Evolutionary conservation across 1,284 basidiomycete species (phyloP).

Genomic region (Volvariella surrecta): DNA sequence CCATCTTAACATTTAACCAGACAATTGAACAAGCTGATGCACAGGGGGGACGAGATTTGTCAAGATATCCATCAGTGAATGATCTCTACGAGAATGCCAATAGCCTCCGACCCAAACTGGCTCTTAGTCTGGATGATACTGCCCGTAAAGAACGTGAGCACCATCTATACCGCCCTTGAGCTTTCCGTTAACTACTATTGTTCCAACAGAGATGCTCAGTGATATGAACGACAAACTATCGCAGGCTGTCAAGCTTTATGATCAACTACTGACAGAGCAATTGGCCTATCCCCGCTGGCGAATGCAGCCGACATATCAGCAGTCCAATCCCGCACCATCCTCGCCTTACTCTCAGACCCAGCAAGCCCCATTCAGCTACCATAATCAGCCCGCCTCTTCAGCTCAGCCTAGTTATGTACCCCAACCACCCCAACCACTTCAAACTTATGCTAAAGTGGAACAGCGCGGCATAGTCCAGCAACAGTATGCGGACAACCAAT

Average conservation of each 20-base stretch:
- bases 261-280: constrained; percentile 81
- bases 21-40: constrained; percentile 80
- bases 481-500: constrained; percentile 8
- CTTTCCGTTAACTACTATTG: constrained; percentile 2
- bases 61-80: constrained; percentile 74
- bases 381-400: constrained; percentile 21
- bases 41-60: constrained; percentile 70
- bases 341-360: constrained; percentile 23
- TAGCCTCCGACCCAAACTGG: constrained; percentile 75
- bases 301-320: constrained; percentile 17
- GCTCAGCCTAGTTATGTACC: constrained; percentile 1
- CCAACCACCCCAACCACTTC: not conserved
- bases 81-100: constrained; percentile 83
- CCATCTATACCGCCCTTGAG: constrained; percentile 1
- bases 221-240: constrained; percentile 95
- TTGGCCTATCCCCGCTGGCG: constrained; percentile 64
- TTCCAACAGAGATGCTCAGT: constrained; percentile 67
- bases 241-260: constrained; percentile 86
- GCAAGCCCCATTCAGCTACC: constrained; percentile 18
- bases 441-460: constrained; percentile 1
- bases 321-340: constrained; percentile 14
- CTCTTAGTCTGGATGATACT: constrained; percentile 80
- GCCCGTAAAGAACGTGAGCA: constrained; percentile 78
- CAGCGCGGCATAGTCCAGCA: constrained; percentile 4
- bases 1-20: constrained; percentile 83